A percentile compares a stretch with the other conserved stretches of the same genome.
Evolutionary conservation across 164 flowering plant species (phyloP).

Genomic region (Cinnamomum micranthum): DNA sequence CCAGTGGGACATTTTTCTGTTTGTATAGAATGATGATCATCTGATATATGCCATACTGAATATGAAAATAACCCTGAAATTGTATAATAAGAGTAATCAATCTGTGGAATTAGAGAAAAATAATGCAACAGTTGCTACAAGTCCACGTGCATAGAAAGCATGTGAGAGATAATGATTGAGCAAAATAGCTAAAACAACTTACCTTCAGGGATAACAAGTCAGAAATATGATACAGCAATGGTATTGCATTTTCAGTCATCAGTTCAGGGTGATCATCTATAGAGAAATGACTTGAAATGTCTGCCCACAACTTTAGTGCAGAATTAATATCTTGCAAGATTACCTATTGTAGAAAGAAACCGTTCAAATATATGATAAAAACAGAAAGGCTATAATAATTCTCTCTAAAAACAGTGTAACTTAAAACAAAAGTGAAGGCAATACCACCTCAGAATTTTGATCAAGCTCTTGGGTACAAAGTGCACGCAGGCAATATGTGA

Average conservation of each 20-base stretch:
- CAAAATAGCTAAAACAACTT: slow-evolving; percentile 5
- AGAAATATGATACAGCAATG: slow-evolving; percentile 48
- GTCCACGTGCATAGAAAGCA: neutral
- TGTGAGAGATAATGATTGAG: neutral
- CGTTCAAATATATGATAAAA: neutral
- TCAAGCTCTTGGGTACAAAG: slow-evolving; percentile 59
- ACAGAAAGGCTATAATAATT: neutral
- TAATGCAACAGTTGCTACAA: neutral
- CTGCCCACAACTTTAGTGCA: slow-evolving; percentile 57
- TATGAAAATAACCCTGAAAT: slow-evolving; percentile 52
- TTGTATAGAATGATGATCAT: slow-evolving; percentile 48
- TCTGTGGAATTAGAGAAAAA: slow-evolving; percentile 2
- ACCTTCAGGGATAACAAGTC: slow-evolving; percentile 87
- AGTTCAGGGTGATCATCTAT: slow-evolving; percentile 23
- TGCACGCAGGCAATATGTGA: slow-evolving; percentile 71
- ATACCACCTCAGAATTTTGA: slow-evolving; percentile 57
- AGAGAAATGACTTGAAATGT: slow-evolving; percentile 22
- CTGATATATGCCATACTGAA: slow-evolving; percentile 44
- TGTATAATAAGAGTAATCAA: slow-evolving; percentile 2
- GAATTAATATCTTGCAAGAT: slow-evolving; percentile 49
- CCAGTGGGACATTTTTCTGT: slow-evolving; percentile 42
- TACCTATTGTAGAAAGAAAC: slow-evolving; percentile 34
- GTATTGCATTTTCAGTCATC: slow-evolving; percentile 34
- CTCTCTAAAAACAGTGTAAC: neutral
- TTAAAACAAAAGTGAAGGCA: slow-evolving; percentile 1